These are phyloP conservation scores for Cladosporium halotolerans DNA, from an alignment of 2,329 filamentous ascomycete genomes.

Conservation along the genomic window DNA sequence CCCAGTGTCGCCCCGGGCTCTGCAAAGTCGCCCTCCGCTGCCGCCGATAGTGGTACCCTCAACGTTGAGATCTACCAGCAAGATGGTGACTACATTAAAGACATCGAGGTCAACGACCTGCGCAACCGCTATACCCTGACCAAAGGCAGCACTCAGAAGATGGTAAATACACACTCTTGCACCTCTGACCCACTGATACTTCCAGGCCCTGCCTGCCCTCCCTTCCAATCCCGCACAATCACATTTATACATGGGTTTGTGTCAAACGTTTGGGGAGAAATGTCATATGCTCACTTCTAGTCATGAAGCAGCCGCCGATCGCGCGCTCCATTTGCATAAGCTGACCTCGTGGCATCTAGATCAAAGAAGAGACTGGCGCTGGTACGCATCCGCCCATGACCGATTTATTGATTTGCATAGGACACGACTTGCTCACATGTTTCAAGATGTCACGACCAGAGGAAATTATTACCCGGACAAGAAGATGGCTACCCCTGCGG, in stretches of 20 bases:
- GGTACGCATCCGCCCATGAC: slow-evolving; percentile 69
- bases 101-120: slow-evolving; percentile 97
- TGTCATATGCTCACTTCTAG: slow-evolving; percentile 40
- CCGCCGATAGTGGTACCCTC: slow-evolving; percentile 48
- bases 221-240: slow-evolving; percentile 17
- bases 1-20: slow-evolving; percentile 42
- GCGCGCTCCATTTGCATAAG: slow-evolving; percentile 67
- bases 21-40: slow-evolving; percentile 47
- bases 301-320: slow-evolving; percentile 30
- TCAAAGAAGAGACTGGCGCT: slow-evolving; percentile 99
- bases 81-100: slow-evolving; percentile 96
- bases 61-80: slow-evolving; percentile 89
- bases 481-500: slow-evolving; percentile 87
- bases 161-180: slow-evolving; percentile 78
- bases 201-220: slow-evolving; percentile 36
- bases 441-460: slow-evolving; percentile 95
- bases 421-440: slow-evolving; percentile 54
- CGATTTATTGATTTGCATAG: slow-evolving; percentile 37
- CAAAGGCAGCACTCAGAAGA: slow-evolving; percentile 95
- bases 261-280: slow-evolving; percentile 30
- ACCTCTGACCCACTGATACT: slow-evolving; percentile 53
- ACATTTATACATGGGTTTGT: slow-evolving; percentile 22
- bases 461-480: slow-evolving; percentile 97
- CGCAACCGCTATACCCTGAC: slow-evolving; percentile 95
- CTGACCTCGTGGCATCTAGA: slow-evolving; percentile 96